Evolutionary conservation across 805 yeast species (phyloP), one percentile per base, ranked within the genome.

Genomic region (Vanderwaltozyma yarrowii): DNA sequence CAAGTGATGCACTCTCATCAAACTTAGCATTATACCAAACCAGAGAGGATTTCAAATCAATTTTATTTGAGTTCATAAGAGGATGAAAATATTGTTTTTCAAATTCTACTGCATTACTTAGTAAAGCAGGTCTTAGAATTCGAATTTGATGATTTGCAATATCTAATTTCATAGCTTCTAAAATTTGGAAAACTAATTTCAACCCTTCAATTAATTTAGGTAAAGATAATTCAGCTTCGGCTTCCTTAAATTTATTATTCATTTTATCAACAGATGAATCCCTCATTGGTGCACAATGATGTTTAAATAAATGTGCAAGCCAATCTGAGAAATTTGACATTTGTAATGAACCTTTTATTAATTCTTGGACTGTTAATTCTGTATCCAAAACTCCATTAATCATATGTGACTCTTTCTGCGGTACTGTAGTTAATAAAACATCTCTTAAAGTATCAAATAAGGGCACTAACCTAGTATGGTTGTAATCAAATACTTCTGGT

Each of bases 231-330:
- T 66, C 67, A n/a, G 52, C 46, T 42, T 66, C 67, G 13, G 67
- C 67, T 36, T 56, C 54, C 33, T 51, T 68, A 50, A 83, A 76
- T 48, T 72, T 72, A 11, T 56, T 50, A 34, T 74, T 74, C 92
- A 88, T 84, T 50, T 80, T 84, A 49, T 76, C 83, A 27, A 88
- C 94, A 87, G 92, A 80, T 30, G 74, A 64, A 60, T 85, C 95
- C 56, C 96, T 73, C 94, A 86, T 86, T 44, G 96, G 96, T 6
- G 96, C 95, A 62, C 96, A 87, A 57, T 85, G 95, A 37, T 79
- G 76, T 61, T 87, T 85, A 62, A 89, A 80, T 24, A 86, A 74
- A 24, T 71, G 67, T 2, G 85, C 76, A 30, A 88, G 68, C 89
- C 94, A 83, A 40, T 69, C 68, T 2, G 88, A 72, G 49, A 86